Percentiles rank a stretch among this genome's conserved stretches.
These are phyloP conservation scores for Hypseocharis bilobata DNA, from an alignment of 441 rosid species.

Conservation along the genomic window DNA sequence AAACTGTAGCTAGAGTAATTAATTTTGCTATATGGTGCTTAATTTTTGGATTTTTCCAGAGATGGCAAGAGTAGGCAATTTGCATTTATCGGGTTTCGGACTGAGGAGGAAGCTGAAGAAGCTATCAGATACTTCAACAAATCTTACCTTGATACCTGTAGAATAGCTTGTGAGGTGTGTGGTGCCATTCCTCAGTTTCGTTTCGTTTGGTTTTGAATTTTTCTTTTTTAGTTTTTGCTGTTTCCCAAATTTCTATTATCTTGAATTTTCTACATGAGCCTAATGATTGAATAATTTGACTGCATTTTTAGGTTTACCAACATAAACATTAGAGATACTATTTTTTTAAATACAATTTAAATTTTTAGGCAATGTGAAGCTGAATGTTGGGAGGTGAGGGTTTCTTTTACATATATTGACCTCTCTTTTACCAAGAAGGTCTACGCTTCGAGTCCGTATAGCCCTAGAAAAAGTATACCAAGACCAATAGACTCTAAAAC, in stretches of 20 bases:
- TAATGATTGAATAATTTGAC: not conserved
- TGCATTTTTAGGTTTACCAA: not conserved
- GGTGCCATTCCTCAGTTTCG: not conserved
- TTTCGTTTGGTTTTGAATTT: not conserved
- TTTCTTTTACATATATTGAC: not conserved
- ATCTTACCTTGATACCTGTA: slow-evolving; percentile 54
- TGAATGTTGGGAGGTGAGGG: not conserved
- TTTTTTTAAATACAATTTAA: no score
- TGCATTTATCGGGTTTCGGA: slow-evolving; percentile 80
- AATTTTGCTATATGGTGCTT: not conserved
- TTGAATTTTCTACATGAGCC: no score
- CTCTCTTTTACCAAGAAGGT: no score
- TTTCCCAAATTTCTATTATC: not conserved
- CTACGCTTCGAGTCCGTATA: no score
- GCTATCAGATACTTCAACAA: slow-evolving; percentile 69
- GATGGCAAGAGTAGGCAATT: slow-evolving; percentile 83
- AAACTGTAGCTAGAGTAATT: not conserved
- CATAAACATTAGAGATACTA: no score
- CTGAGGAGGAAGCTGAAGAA: slow-evolving; percentile 59
- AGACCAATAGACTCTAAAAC: no score
- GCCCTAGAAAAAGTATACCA: no score
- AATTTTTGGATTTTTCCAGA: slow-evolving; percentile 25
- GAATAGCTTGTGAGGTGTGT: slow-evolving; percentile 68
- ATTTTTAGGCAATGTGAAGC: not conserved
- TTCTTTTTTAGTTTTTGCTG: not conserved